Evolutionary conservation across 140 eudicot genomes (phyloP).

Genomic region (Oenanthe javanica): DNA sequence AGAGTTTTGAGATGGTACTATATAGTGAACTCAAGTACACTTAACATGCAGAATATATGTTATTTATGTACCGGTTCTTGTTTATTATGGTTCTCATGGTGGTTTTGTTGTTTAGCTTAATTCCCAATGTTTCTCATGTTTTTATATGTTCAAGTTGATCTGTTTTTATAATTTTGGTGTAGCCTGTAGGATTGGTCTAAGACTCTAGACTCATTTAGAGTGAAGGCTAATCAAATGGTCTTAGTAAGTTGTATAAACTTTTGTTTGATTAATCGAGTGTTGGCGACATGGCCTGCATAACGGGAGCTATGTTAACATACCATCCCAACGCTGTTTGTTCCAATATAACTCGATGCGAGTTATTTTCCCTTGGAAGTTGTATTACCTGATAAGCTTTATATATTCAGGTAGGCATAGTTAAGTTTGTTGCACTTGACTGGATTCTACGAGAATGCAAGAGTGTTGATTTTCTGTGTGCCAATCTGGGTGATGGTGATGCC

Average conservation of each 20-base stretch:
- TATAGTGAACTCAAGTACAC: background rate
- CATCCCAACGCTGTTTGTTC: background rate
- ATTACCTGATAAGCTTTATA: background rate
- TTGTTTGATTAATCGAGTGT: background rate
- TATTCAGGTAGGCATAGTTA: slow-evolving; percentile 7
- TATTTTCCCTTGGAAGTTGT: slow-evolving; percentile 11
- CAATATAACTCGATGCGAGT: slow-evolving; percentile 1
- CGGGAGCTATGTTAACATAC: background rate
- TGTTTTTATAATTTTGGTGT: background rate
- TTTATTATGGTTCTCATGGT: background rate
- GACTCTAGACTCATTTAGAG: background rate
- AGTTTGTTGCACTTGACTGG: slow-evolving; percentile 6
- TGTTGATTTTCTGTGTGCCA: slow-evolving; percentile 12
- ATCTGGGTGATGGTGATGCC: slow-evolving; percentile 45
- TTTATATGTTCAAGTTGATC: background rate
- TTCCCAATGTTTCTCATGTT: background rate
- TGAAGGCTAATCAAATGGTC: background rate
- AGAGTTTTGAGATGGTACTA: background rate
- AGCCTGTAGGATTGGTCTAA: background rate
- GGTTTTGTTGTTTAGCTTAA: background rate
- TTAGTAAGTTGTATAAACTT: background rate
- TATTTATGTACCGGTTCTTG: too few relatives aligned
- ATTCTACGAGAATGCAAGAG: slow-evolving; percentile 12
- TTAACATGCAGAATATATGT: background rate
- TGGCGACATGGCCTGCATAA: background rate